These are phyloP conservation scores for Cucurbita pepo DNA, from an alignment of 306 rosid species.

Conservation along the genomic window DNA sequence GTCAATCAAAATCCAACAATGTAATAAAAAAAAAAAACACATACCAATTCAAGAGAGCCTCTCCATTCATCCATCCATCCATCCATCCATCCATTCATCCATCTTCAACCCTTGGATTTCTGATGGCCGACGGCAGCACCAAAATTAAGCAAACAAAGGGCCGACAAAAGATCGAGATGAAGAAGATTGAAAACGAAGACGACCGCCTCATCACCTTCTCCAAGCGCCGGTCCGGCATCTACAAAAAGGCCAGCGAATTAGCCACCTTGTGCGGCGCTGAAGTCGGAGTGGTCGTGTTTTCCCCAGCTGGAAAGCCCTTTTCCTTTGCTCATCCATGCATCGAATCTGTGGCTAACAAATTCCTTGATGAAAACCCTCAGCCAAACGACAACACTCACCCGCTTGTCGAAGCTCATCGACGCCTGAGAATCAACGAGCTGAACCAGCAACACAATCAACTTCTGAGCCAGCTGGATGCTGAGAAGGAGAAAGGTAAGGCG, in stretches of 20 bases:
- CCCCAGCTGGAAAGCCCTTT: constrained; percentile 25
- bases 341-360: constrained; percentile 5
- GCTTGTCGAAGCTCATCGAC: constrained; percentile 9
- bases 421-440: constrained; percentile 9
- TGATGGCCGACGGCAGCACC: not conserved
- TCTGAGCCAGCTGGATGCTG: not conserved
- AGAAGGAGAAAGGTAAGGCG: not conserved
- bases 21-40: not conserved
- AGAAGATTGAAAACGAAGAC: constrained; percentile 18
- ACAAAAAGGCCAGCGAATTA: constrained; percentile 21
- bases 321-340: constrained; percentile 17
- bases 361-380: not conserved
- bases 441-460: constrained; percentile 8
- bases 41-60: not conserved
- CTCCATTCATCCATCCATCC: not conserved
- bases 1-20: not conserved
- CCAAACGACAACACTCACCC: not conserved
- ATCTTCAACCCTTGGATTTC: not conserved
- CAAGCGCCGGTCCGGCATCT: constrained; percentile 15
- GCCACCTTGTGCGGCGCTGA: constrained; percentile 20
- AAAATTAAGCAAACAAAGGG: constrained; percentile 19
- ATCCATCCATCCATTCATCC: not conserved
- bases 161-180: constrained; percentile 21
- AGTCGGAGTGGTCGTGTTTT: constrained; percentile 14
- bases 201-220: constrained; percentile 20